Evolutionary conservation across 352 stramenopile genomes (phyloP).

Genomic region (Globisporangium mamillatum): DNA sequence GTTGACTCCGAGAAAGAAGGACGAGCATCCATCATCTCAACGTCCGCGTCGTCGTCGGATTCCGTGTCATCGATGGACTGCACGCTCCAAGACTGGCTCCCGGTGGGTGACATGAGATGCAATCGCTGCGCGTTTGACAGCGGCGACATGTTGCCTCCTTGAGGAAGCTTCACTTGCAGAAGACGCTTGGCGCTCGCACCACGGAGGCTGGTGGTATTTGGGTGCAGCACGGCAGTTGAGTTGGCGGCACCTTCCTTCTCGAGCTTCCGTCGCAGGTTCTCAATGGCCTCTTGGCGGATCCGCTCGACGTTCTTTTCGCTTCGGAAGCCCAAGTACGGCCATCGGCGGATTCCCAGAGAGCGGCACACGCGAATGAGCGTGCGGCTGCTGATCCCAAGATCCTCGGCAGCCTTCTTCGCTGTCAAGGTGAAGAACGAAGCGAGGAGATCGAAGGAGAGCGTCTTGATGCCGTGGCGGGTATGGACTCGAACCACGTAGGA

Average conservation of each 20-base stretch:
- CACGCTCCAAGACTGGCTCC: slow-evolving; percentile 5
- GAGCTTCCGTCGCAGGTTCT: slow-evolving; percentile 72
- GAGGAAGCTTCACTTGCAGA: slow-evolving; percentile 57
- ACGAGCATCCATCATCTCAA: slow-evolving; percentile 12
- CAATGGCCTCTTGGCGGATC: slow-evolving; percentile 71
- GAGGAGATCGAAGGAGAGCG: slow-evolving; percentile 71
- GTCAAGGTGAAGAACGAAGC: slow-evolving; percentile 69
- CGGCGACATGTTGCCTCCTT: slow-evolving; percentile 20
- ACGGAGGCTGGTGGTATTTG: slow-evolving; percentile 47
- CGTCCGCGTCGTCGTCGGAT: slow-evolving; percentile 13
- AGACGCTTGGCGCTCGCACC: slow-evolving; percentile 73
- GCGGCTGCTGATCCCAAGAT: slow-evolving; percentile 73
- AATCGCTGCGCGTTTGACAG: slow-evolving; percentile 5
- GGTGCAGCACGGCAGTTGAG: slow-evolving; percentile 34
- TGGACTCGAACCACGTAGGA: slow-evolving; percentile 62
- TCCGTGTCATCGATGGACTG: slow-evolving; percentile 15
- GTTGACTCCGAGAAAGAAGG: slow-evolving; percentile 1
- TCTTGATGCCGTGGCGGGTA: slow-evolving; percentile 69
- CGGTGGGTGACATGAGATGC: slow-evolving; percentile 8
- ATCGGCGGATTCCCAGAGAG: slow-evolving; percentile 71
- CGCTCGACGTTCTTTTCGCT: slow-evolving; percentile 80
- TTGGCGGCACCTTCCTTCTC: slow-evolving; percentile 43
- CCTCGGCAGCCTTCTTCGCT: slow-evolving; percentile 71
- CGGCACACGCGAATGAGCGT: slow-evolving; percentile 77
- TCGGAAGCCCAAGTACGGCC: slow-evolving; percentile 77